These are phyloP conservation scores for Mycena indigotica DNA, from an alignment of 768 basidiomycete species.

Conservation along the genomic window DNA sequence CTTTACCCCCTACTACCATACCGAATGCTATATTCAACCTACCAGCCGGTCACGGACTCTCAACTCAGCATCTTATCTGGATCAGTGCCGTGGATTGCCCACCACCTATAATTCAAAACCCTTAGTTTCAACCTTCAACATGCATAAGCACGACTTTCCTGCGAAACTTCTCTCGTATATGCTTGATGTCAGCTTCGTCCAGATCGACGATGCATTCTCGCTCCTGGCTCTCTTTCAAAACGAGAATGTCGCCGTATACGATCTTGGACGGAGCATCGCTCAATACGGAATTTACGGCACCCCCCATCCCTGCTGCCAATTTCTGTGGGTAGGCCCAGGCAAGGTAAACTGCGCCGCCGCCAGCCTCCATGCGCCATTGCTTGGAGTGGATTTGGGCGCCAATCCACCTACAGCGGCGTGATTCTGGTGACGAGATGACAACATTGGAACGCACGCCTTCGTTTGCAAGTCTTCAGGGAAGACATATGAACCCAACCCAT, in stretches of 20 bases:
- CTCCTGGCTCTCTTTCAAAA: slow-evolving; percentile 11
- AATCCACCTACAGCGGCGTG: too few relatives aligned
- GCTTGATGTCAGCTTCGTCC: slow-evolving; percentile 12
- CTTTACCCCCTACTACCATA: too few relatives aligned
- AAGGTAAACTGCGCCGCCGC: slow-evolving; percentile 5
- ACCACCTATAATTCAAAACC: slow-evolving; percentile 7
- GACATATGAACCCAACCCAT: slow-evolving; percentile 10
- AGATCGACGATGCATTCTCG: slow-evolving; percentile 14
- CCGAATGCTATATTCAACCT: too few relatives aligned
- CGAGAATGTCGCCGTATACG: slow-evolving; percentile 16
- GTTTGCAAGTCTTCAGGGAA: slow-evolving; percentile 14
- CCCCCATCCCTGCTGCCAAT: slow-evolving; percentile 4
- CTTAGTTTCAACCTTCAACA: too few relatives aligned
- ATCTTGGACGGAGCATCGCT: slow-evolving; percentile 1
- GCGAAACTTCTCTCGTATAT: slow-evolving; percentile 11
- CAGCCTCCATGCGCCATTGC: slow-evolving; percentile 15
- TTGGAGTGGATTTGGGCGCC: background rate
- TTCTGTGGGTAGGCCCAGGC: slow-evolving; percentile 7
- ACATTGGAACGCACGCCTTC: too few relatives aligned
- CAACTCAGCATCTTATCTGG: slow-evolving; percentile 11
- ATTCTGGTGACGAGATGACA: too few relatives aligned
- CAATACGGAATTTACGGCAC: slow-evolving; percentile 2
- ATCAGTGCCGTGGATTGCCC: slow-evolving; percentile 13
- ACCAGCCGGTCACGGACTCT: too few relatives aligned
- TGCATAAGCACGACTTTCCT: slow-evolving; percentile 6